Base-by-base conservation (phyloP, 306 rosid genomes). In the Cucumis hystrix region DNA sequence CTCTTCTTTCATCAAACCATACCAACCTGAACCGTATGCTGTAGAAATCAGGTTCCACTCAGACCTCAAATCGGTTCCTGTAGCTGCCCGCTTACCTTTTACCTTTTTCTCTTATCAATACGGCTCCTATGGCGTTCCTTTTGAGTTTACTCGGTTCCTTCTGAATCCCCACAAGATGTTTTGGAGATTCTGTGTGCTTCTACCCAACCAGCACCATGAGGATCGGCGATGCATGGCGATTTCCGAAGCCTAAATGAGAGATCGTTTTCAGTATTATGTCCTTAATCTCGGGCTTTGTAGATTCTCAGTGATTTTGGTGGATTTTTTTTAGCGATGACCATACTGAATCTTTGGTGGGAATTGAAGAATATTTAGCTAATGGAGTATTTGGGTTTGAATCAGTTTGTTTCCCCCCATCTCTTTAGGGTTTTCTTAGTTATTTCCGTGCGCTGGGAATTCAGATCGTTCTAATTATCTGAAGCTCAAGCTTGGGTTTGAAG, bases 381-480 rank as follows among this genome's bases (percentile, higher is more conserved):
- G 56, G 63, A 80, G 60, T 81, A 30, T 15, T 43, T 73, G 77
- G 57, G 35, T 56, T 16, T 17, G 77, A 52, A 73, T 73, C 40
- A 10, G 58, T 23, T 57, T 47, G 51, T 40, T 79, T 82, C 17
- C 63, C 28, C 75, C 59, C 72, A 62, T 20, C 54, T 20, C 13
- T 54, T 40, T n/a, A 40, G 58, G 45, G 47, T 45, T 20, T 33
- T 13, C 13, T 33, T 25, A 64, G 55, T 67, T 13, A 55, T 20
- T 75, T 14, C 77, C 33, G 16, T 78, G 77, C 45, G 73, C 67
- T 66, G 80, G 37, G 49, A 78, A 45, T 43, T 41, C 77, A 79
- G 89, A 89, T 91, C 94, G 79, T 76, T n/a, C 78, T 75, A 75
- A 11, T 80, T 71, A 77, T 83, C 47, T 80, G 35, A 52, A 71